Base-by-base conservation (phyloP, 73 alveolate genomes). In the Paraurostyla sp. region DNA sequence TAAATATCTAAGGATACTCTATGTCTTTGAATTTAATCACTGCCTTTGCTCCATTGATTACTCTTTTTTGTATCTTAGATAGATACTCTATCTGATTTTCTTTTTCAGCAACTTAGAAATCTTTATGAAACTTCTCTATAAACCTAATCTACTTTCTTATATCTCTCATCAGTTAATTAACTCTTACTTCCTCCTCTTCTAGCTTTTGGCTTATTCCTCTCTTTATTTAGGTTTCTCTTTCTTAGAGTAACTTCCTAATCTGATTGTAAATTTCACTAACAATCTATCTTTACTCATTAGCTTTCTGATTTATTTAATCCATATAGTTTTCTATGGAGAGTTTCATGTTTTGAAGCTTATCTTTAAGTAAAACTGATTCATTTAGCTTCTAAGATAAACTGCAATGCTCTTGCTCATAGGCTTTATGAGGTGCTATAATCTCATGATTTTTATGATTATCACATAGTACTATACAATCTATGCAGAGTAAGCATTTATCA, bases 401-500 rank as follows among this genome's bases (percentile, higher is more conserved):
- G 22, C 30, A 13, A 9, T 4, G 25, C 27, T 62, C 80, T 62
- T 62, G 30, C 32, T 32, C 54, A 32, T 36, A 32, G 6, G 51
- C 80, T 22, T 62, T 62, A 4, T 62, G 15, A 25, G 80, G 11
- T 16, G 80, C 46, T 62, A 36, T 62, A 7, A 62, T 36, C 23
- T 89, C 96, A 59, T 62, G 80, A 62, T 33, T 62, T 62, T 62
- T 62, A 27, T 62, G 80, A 62, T n/a, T 36, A 62, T 90, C 95
- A 42, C 56, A 63, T 20, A 93, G 50, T n/a, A 52, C 69, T 13
- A 93, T 93, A 57, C 97, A 93, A 43, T 92, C 88, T 16, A 93
- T 88, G 56, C 97, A 93, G 51, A 93, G 62, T 22, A 93, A 23
- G 75, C n/a, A 40, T 50, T 57, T 85, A 33, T 93, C 97, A 73